A percentile compares a stretch with the other conserved stretches of the same genome.
Evolutionary conservation across 2,329 filamentous ascomycete genomes (phyloP).

Genomic region (Calonectria montana): DNA sequence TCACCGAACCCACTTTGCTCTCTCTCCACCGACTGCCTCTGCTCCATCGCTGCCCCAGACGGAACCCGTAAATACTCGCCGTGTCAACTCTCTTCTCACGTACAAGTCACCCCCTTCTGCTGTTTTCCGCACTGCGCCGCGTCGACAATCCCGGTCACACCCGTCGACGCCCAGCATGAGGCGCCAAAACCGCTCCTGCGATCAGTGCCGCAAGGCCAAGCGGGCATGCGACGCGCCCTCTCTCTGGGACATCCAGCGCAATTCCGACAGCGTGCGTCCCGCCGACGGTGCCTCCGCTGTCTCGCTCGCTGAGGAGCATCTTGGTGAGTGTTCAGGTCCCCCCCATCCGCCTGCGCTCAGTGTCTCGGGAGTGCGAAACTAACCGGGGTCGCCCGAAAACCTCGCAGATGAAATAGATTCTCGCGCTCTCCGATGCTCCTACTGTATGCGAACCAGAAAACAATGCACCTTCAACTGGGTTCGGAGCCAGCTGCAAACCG

Average conservation of each 20-base stretch:
- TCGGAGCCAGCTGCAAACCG: constrained; percentile 42
- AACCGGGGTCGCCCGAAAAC: constrained; percentile 36
- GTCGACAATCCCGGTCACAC: constrained; percentile 14
- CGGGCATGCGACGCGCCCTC: constrained; percentile 44
- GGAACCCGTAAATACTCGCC: constrained; percentile 12
- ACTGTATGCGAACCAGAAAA: constrained; percentile 43
- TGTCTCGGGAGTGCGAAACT: constrained; percentile 34
- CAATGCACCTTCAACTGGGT: constrained; percentile 45
- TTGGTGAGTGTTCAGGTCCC: constrained; percentile 35
- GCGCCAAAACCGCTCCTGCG: constrained; percentile 44
- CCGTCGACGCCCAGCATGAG: constrained; percentile 35
- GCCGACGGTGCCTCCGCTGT: constrained; percentile 34
- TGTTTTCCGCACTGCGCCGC: not conserved
- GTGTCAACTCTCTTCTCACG: constrained; percentile 7
- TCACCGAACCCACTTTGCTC: constrained; percentile 25
- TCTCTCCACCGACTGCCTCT: constrained; percentile 18
- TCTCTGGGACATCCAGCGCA: constrained; percentile 44
- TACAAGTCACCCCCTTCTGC: not conserved
- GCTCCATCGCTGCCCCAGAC: constrained; percentile 16
- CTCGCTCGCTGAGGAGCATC: constrained; percentile 42
- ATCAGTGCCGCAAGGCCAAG: constrained; percentile 45
- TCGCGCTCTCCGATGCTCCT: constrained; percentile 42
- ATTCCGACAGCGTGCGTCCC: constrained; percentile 39
- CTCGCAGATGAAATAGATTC: constrained; percentile 43
- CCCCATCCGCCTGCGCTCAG: constrained; percentile 21